A percentile compares a stretch with the other conserved stretches of the same genome.
Conservation (phyloP, 1,284 basidiomycete genomes). For the Heterobasidion occidentale region DNA sequence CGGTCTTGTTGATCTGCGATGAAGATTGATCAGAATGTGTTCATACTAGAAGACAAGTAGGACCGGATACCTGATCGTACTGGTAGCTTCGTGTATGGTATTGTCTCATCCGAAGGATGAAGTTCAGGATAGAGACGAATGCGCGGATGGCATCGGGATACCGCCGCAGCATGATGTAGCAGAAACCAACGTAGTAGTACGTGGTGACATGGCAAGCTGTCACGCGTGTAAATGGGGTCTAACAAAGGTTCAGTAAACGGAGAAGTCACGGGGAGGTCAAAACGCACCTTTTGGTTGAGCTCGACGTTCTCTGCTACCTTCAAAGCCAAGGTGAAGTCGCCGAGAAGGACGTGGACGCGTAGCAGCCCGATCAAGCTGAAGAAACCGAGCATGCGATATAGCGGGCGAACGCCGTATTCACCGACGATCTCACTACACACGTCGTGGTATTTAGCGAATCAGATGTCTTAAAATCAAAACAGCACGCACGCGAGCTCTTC, state of each 20-base stretch:
- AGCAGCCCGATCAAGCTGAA: conserved; percentile 94
- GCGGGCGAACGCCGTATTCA: conserved; percentile 83
- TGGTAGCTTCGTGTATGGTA: conserved; percentile 96
- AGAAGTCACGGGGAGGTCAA: neutral
- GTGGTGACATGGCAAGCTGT: conserved; percentile 93
- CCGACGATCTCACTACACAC: conserved; percentile 72
- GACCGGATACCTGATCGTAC: conserved; percentile 75
- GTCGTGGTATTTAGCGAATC: neutral
- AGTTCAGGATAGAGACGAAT: conserved; percentile 90
- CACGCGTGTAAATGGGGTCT: conserved; percentile 84
- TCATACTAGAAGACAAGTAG: neutral
- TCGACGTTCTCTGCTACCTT: conserved; percentile 95
- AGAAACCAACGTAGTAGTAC: conserved; percentile 95
- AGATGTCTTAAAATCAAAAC: conserved; percentile 1
- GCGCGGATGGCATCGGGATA: conserved; percentile 94
- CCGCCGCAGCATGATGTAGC: conserved; percentile 91
- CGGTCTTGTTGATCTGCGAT: conserved; percentile 87
- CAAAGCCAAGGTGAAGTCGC: conserved; percentile 92
- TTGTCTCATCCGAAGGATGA: conserved; percentile 87
- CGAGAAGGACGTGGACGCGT: conserved; percentile 92
- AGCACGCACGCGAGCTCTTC: conserved; percentile 75
- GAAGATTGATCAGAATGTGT: neutral
- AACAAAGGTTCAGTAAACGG: neutral
- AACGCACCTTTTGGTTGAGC: conserved; percentile 69
- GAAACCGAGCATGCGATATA: conserved; percentile 97